Evolutionary conservation across 371 early-diverging fungal species (phyloP), one percentile per base, ranked within the genome.

Genomic region (Haplosporangium sp.): DNA sequence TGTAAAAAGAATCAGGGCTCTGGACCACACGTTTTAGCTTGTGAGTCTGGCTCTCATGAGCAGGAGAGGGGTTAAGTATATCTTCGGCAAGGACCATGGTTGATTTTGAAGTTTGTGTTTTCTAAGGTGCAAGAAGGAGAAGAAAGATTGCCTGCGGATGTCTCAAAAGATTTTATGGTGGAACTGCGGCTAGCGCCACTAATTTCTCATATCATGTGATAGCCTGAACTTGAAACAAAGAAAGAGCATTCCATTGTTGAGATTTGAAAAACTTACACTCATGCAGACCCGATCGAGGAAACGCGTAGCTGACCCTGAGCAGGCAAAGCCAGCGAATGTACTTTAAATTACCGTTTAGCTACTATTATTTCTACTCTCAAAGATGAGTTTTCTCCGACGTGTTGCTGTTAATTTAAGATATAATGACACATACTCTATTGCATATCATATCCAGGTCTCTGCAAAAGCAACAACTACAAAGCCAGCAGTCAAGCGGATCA

Each of bases 11-110:
- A 93, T 99, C 97, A 63, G 99, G 97, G 84, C 93, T 92, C 87
- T 97, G 99, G 79, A 99, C 99, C 67, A 99, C 90, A 84, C 99
- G 94, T 95, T 99, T 99, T 76, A 98, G 94, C 93, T 99, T 99
- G 96, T 99, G 97, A 81, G 90, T 88, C 77, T 93, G 92, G 86
- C 90, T 91, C 88, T 98, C 95, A 83, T 91, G 87, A 77, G 96
- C 94, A 82, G 91, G 89, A 72, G 96, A 91, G 65, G 99, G 99
- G 93, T 98, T 97, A 73, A 98, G 94, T 86, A 99, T 94, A 90
- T 99, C 99, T 84, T 96, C 93, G 83, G 96, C 96, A 79, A 99
- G 74, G 44, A 68, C 63, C 79, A 79, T 79, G 37, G n/a, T 48
- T 53, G 56, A 55, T 55, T 20, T 5, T 20, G 11, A 15, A 55